These are phyloP conservation scores for Pseudopyricularia javanii DNA, from an alignment of 2,329 filamentous ascomycete genomes.

Conservation along the genomic window DNA sequence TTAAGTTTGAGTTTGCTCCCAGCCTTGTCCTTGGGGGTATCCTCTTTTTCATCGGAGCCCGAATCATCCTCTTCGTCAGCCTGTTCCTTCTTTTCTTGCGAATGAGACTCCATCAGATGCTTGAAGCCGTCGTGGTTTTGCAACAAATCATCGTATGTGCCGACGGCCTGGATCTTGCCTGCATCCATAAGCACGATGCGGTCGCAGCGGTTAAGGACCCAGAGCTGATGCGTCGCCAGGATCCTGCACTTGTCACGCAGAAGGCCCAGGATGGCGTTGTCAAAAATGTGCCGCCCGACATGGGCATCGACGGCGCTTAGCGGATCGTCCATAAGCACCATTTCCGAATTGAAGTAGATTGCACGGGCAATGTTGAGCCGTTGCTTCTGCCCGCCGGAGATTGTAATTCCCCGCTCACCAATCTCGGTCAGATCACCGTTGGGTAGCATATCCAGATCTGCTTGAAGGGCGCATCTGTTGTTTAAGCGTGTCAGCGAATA, in stretches of 20 bases:
- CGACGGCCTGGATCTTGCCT: slow-evolving; percentile 71
- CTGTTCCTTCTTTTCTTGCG: slow-evolving; percentile 45
- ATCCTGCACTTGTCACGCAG: slow-evolving; percentile 83
- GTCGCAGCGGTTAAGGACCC: slow-evolving; percentile 83
- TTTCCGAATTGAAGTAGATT: slow-evolving; percentile 57
- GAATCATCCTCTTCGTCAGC: slow-evolving; percentile 25
- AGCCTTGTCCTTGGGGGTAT: slow-evolving; percentile 39
- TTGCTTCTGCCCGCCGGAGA: slow-evolving; percentile 92
- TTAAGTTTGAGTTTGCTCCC: slow-evolving; percentile 34
- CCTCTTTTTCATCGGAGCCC: slow-evolving; percentile 22
- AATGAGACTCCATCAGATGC: slow-evolving; percentile 74
- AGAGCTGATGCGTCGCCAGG: slow-evolving; percentile 87
- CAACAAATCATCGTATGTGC: slow-evolving; percentile 86
- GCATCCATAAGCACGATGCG: slow-evolving; percentile 88
- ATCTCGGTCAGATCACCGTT: slow-evolving; percentile 84
- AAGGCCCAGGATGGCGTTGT: slow-evolving; percentile 83
- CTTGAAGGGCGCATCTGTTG: slow-evolving; percentile 60
- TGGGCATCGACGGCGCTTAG: slow-evolving; percentile 59
- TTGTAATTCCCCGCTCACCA: slow-evolving; percentile 87
- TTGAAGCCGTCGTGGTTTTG: slow-evolving; percentile 64
- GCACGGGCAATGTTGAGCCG: slow-evolving; percentile 84
- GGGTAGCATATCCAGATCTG: slow-evolving; percentile 88
- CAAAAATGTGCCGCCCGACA: slow-evolving; percentile 69
- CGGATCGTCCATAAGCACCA: slow-evolving; percentile 59
- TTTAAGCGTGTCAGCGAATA: slow-evolving; percentile 3